Evolutionary conservation across 805 yeast species (phyloP), one percentile per base, ranked within the genome.

Genomic region (Ogataea corticis): DNA sequence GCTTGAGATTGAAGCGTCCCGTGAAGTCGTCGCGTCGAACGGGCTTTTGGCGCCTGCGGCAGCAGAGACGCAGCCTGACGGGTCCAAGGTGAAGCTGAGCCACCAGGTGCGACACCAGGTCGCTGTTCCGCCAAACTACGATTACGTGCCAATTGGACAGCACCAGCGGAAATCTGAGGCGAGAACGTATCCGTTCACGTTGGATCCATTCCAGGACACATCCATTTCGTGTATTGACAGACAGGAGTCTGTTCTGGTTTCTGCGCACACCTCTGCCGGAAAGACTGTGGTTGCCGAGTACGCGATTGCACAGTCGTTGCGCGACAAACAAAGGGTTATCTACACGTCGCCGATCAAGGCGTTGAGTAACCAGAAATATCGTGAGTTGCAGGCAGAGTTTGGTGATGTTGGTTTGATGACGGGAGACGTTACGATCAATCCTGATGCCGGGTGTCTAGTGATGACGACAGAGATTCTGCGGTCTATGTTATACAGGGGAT

Each of bases 381-480:
- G 98, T 70, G 98, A 91, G 65, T 73, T 94, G 55, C 73, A 84
- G 46, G 96, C 96, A 2, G 96, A 91, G 59, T 88, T 94, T 72
- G 92, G 94, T 17, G 98, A 94, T 65, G 98, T 94, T 25, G 99
- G 99, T 41, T 76, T 94, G 49, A 94, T 94, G 96, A 94, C 99
- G 11, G 99, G 99, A 66, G 99, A 94, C 76, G 97, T 94, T 36
- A 92, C 97, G 19, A 94, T 94, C 54, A 94, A 94, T 59, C 98
- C 98, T 3, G 97, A 92, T 58, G 99, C 99, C 3, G 92, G 96
- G 35, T 94, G 99, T 73, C 73, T 94, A 54, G 97, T 94, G 41
- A 94, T 94, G 99, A 94, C 99, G 16, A 94, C 99, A 0, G 99
- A 94, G 69, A 95, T 94, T 84, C 74, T 94, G 59, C 73, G 99